Evolutionary conservation across 768 basidiomycete genomes (phyloP), one percentile per base, ranked within the genome.

Genomic region (Pleurotus eryngii): DNA sequence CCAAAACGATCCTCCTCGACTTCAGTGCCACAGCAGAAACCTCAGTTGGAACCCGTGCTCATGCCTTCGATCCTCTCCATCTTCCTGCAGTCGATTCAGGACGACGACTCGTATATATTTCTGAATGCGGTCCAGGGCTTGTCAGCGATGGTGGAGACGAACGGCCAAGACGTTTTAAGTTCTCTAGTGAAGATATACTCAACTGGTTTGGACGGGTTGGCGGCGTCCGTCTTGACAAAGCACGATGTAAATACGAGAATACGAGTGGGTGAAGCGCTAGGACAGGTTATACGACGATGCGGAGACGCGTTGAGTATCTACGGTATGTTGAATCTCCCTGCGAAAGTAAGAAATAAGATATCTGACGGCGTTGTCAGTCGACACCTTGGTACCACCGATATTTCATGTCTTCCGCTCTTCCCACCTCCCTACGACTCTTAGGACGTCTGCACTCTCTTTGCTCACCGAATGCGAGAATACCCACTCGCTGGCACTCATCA

Each of bases 21-120:
- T 11, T 42, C 64, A 26, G 55, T 62, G 15, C 66, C 65, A 5
- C 59, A 64, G 45, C 46, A 39, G 14, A 39, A 46, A 46, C 63
- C 64, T 62, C 67, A 63, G 60, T 59, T 65, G 11, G 84, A 90
- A 62, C 71, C 76, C 3, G 87, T 89, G 0, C 75, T 98, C 22
- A 71, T 86, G 14, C 93, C 94, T 5, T 89, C 87, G 0, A 91
- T 98, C 61, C 72, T 95, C 46, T 89, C 90, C 26, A 88, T 97
- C 55, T 96, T 98, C 68, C 70, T 95, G 60, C 85, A 91, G 65
- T 81, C 86, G 0, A 71, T 95, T 4, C 89, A 92, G 65, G 94
- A 97, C 59, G 90, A 95, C 39, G 96, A 98, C 65, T 93, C 92
- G n/a, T 98, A 94, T 69, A 85, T 98, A 55, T 98, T 93, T 66